Evolutionary conservation across 345 rosid genomes (phyloP), one percentile per base, ranked within the genome.

Genomic region (Capsella bursapastoris): DNA sequence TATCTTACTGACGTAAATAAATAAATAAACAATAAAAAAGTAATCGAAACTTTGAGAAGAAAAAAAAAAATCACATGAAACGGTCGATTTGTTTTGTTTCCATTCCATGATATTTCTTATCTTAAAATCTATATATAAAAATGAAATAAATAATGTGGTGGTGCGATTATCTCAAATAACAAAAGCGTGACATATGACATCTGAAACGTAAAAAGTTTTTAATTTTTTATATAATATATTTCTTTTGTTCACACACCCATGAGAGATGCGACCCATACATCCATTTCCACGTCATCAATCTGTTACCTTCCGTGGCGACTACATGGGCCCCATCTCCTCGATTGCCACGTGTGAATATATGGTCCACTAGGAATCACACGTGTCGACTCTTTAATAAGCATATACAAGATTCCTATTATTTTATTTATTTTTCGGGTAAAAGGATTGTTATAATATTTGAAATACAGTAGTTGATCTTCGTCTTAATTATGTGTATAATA

Each of bases 131-230:
- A 22, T 34, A 34, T 5, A 34, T 4, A 6, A 25, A 13, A 64
- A 32, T 6, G 3, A 37, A 37, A 37, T 2, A 22, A 22, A 22
- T 22, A 22, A 22, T 71, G 32, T 71, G 56, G 72, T 77, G 67
- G 80, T 64, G 55, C 61, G 55, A 77, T 77, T 70, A 64, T 76
- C 75, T 76, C 76, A 70, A 22, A 77, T 70, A 77, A 55, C 75
- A 55, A 70, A 77, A 77, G 75, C 80, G 71, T 77, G 80, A 77
- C 76, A 70, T 47, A 49, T 77, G 76, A 77, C 76, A 77, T 64
- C 61, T 71, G 71, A 70, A 77, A 71, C 72, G 80, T 65, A 77
- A 25, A 53, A 37, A 11, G 3, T 38, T 38, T 8, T 38, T 70
- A 57, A 57, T 68, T 70, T 29, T 6, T 13, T 43, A 1, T 22